Percentiles rank a stretch among this genome's conserved stretches.
Conservation (phyloP, 305 asterid species). For the Salvia sclarea region DNA sequence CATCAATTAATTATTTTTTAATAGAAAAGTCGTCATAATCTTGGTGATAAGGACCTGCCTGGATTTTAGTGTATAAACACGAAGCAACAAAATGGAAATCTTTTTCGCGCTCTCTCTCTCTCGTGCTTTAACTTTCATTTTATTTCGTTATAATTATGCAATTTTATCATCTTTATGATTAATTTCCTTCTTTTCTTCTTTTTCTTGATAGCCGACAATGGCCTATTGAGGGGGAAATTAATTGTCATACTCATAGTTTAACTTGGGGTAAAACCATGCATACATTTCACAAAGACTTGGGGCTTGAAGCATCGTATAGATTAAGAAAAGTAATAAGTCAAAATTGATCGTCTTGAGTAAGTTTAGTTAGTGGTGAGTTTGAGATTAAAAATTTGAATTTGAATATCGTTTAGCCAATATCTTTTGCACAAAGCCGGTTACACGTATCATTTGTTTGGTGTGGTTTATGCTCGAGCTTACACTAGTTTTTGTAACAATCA, state of each 20-base stretch:
- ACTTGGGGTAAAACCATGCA: background rate
- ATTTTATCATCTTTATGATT: background rate
- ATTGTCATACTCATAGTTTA: conserved; percentile 13
- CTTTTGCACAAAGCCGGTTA: too few species aligned
- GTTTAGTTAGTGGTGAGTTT: too few species aligned
- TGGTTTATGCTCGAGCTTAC: too few species aligned
- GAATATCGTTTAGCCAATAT: too few species aligned
- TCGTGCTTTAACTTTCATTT: conserved; percentile 24
- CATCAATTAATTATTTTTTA: background rate
- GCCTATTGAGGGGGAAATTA: background rate
- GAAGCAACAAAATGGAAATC: conserved; percentile 22
- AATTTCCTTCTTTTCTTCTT: too few species aligned
- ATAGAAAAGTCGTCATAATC: conserved; percentile 3
- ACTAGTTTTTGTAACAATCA: too few species aligned
- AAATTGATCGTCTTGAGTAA: too few species aligned
- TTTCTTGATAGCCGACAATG: too few species aligned
- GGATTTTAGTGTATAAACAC: conserved; percentile 20
- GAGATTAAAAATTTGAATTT: too few species aligned
- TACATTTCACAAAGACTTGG: background rate
- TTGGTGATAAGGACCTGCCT: conserved; percentile 29
- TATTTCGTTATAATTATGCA: conserved; percentile 29
- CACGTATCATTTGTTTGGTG: too few species aligned
- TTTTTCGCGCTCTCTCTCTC: conserved; percentile 17
- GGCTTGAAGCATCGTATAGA: too few species aligned
- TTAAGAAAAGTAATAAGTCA: too few species aligned